A percentile compares a stretch with the other conserved stretches of the same genome.
Evolutionary conservation across 1,284 basidiomycete genomes (phyloP).

Genomic region (Leccinum variabile): DNA sequence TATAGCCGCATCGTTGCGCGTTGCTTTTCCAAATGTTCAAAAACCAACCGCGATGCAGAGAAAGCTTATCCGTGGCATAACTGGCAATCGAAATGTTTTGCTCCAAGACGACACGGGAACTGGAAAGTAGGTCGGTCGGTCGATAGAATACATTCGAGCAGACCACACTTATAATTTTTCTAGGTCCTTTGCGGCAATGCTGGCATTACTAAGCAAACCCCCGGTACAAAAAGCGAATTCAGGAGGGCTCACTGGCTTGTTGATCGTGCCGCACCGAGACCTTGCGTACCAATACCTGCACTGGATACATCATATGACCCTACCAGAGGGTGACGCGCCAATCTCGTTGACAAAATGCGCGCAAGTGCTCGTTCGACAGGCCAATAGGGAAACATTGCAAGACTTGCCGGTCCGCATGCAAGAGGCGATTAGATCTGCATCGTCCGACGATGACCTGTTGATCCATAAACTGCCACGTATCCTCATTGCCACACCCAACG

Average conservation of each 20-base stretch:
- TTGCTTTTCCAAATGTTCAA: slow-evolving; percentile 63
- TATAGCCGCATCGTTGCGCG: slow-evolving; percentile 47
- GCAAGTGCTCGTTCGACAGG: slow-evolving; percentile 58
- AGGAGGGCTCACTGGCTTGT: slow-evolving; percentile 46
- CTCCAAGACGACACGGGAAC: slow-evolving; percentile 70
- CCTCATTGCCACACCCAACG: slow-evolving; percentile 70
- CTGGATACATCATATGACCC: slow-evolving; percentile 62
- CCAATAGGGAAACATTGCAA: slow-evolving; percentile 33
- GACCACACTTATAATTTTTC: slow-evolving; percentile 1
- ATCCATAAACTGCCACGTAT: slow-evolving; percentile 56
- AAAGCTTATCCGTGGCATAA: slow-evolving; percentile 60
- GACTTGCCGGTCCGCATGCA: slow-evolving; percentile 31
- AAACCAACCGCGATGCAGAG: slow-evolving; percentile 60
- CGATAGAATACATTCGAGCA: slow-evolving; percentile 1
- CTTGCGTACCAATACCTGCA: slow-evolving; percentile 66
- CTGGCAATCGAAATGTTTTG: slow-evolving; percentile 58
- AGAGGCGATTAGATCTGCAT: slow-evolving; percentile 35
- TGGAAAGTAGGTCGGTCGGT: slow-evolving; percentile 62
- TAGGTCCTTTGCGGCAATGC: slow-evolving; percentile 69
- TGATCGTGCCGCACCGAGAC: slow-evolving; percentile 75
- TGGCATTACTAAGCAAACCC: slow-evolving; percentile 63
- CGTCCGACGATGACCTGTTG: slow-evolving; percentile 42
- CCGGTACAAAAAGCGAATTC: slow-evolving; percentile 26
- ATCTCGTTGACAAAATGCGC: slow-evolving; percentile 44
- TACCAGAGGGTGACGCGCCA: slow-evolving; percentile 30